These are phyloP conservation scores for Wallacemonas sp. DNA, from an alignment of 208 protist species.

Conservation along the genomic window DNA sequence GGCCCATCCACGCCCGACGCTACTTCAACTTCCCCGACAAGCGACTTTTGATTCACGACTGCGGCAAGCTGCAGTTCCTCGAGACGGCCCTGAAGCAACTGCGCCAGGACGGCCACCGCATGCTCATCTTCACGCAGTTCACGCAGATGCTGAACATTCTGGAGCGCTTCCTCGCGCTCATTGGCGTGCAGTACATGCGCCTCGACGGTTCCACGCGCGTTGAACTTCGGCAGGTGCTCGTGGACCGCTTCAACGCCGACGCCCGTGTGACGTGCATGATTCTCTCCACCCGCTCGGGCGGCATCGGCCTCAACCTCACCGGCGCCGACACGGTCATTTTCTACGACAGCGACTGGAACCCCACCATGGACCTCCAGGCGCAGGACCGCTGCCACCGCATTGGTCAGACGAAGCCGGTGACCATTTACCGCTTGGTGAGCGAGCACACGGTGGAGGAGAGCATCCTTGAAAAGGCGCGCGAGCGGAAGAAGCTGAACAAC, in stretches of 20 bases:
- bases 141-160: conserved; percentile 97
- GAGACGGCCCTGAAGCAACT: conserved; percentile 75
- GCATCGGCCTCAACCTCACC: conserved; percentile 98
- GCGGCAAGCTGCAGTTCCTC: conserved; percentile 96
- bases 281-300: conserved; percentile 96
- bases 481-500: conserved; percentile 94
- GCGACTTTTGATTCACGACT: conserved; percentile 96
- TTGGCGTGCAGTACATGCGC: conserved; percentile 93
- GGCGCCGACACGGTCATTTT: conserved; percentile 99
- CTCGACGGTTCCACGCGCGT: conserved; percentile 94
- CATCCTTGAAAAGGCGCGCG: conserved; percentile 94
- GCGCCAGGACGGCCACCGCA: conserved; percentile 86
- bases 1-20: conserved; percentile 68
- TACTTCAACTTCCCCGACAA: conserved; percentile 95
- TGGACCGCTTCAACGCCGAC: conserved; percentile 96
- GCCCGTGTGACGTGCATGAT: conserved; percentile 97
- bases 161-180: conserved; percentile 94
- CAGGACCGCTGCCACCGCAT: conserved; percentile 98
- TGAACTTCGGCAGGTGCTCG: conserved; percentile 90
- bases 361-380: conserved; percentile 98
- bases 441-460: conserved; percentile 97
- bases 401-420: conserved; percentile 96
- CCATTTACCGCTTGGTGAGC: conserved; percentile 96
- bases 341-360: conserved; percentile 99
- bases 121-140: conserved; percentile 99